Evolutionary conservation across 768 basidiomycete genomes (phyloP), one percentile per base, ranked within the genome.

Genomic region (Gymnopilus dilepis): DNA sequence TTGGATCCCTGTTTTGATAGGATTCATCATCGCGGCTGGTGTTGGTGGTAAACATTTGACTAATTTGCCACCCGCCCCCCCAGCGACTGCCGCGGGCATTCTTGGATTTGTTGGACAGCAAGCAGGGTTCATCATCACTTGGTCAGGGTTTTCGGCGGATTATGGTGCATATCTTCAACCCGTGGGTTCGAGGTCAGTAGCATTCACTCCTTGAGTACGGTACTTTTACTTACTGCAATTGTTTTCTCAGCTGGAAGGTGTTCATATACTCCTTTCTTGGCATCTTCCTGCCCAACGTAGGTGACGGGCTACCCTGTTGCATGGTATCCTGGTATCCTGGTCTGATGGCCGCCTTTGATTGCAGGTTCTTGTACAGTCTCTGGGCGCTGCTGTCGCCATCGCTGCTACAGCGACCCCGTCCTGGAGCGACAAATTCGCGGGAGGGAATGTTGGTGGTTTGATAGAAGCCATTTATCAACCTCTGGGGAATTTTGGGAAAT

Each of bases 1-100:
- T 2, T 94, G 92, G 92, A 79, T 92, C 19, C 92, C 92, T 0
- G 81, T 90, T 15, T 68, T 91, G n/a, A 72, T 94, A 47, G 83
- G 86, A 9, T 92, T 88, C 70, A 66, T 91, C 31, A 82, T 94
- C 47, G 85, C 84, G 6, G 73, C 89, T 17, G 91, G 89, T 1
- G 76, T 91, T 15, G 85, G 90, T 0, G 91, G 86, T 0, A 88
- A 90, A 63, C 78, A 92, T 63, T 76, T 94, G 9, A 71, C 72
- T n/a, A 80, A 78, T 48, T 77, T 76, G 0, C 77, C 80, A 38
- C 76, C 83, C 1, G 72, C 77, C 0, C 73, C 67, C 2, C 86
- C 90, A 1, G 84, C 87, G 1, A 82, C 85, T 0, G 83, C 83
- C 0, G 62, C 73, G 0, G 69, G 76, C 0, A 70, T 94, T 50